Conservation (phyloP, 495 filamentous ascomycete species). For the Talaromyces borbonicus region DNA sequence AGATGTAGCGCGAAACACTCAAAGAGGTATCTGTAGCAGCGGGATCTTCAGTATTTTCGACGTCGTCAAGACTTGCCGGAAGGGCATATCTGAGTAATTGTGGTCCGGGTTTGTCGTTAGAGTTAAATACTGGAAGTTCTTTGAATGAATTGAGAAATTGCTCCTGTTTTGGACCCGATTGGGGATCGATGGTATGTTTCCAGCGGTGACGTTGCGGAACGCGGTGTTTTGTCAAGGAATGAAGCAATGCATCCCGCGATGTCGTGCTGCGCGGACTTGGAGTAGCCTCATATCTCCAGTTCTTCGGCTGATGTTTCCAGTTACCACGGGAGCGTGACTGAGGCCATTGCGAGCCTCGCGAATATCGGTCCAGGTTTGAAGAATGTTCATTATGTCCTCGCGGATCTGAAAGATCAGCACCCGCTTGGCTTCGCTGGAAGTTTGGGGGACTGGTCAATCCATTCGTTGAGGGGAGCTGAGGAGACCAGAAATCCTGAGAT, state of each 20-base stretch:
- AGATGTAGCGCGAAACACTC: constrained; percentile 7
- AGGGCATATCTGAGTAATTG: constrained; percentile 7
- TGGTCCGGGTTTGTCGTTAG: background rate
- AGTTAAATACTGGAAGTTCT: background rate
- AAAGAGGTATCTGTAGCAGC: background rate
- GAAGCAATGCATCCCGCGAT: background rate
- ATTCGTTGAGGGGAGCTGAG: background rate
- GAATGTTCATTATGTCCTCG: background rate
- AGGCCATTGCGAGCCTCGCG: background rate
- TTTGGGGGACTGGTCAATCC: background rate
- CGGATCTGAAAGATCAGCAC: no score
- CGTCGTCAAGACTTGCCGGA: constrained; percentile 3
- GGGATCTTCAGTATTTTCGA: background rate
- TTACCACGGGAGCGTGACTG: background rate
- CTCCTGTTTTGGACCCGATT: constrained; percentile 4
- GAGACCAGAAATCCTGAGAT: constrained; percentile 6
- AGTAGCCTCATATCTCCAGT: background rate
- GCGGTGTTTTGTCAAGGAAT: background rate
- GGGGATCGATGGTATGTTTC: background rate
- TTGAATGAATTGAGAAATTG: constrained; percentile 1
- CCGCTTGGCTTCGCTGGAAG: background rate
- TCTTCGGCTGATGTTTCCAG: background rate
- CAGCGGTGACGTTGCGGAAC: background rate
- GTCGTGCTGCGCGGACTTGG: background rate
- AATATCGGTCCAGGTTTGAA: background rate